A percentile compares a stretch with the other conserved stretches of the same genome.
Evolutionary conservation across 192 early-diverging fungal genomes (phyloP).

Genomic region (Diversispora eburnea): DNA sequence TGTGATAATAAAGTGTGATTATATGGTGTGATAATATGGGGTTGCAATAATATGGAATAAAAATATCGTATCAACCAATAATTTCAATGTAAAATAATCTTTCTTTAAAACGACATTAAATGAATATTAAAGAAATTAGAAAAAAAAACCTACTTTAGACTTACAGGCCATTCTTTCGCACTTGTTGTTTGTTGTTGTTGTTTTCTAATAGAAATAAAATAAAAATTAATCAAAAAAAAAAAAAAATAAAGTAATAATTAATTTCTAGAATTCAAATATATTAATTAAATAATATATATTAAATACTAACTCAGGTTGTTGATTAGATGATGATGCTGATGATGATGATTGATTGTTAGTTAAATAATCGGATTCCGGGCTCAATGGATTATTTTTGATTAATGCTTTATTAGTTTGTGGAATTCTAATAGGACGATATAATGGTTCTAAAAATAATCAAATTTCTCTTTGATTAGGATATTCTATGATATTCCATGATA

Average conservation of each 20-base stretch:
- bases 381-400: not conserved
- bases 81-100: not conserved
- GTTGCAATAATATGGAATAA: no score
- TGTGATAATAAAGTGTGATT: not conserved
- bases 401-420: constrained; percentile 6
- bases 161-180: constrained; percentile 20
- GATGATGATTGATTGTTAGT: not conserved
- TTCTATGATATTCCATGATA: not conserved
- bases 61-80: no score
- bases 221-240: no score
- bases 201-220: no score
- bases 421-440: constrained; percentile 15
- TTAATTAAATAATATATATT: not conserved
- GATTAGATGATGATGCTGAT: not conserved
- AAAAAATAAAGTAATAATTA: no score
- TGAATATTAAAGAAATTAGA: not conserved
- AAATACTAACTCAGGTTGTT: not conserved
- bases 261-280: no score
- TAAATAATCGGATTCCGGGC: not conserved
- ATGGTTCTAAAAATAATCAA: constrained; percentile 8
- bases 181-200: not conserved
- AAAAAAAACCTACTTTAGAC: constrained; percentile 18
- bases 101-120: not conserved
- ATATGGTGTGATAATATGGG: no score
- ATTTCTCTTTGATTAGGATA: not conserved